Base-by-base conservation (phyloP, 2,329 filamentous ascomycete species). In the Stachybotrys elegans region DNA sequence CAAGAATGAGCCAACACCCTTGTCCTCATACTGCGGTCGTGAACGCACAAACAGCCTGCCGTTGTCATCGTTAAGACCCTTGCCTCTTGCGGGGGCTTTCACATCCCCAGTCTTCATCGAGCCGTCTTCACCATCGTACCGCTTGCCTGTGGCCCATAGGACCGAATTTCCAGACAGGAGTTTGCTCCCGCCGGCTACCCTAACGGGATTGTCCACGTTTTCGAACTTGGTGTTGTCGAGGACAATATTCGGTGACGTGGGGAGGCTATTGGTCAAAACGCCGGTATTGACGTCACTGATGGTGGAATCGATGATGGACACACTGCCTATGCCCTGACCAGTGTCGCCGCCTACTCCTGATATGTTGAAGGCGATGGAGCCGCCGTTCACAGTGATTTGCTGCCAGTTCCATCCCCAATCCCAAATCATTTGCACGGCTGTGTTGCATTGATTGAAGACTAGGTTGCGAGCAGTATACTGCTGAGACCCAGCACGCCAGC, bases 401-500 rank as follows among this genome's bases (percentile, higher is more conserved):
- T 47, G 43, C 50, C 51, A 52, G 3, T 77, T 81, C 79, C 82
- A 88, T 23, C 79, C 76, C 84, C 84, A 88, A 64, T 85, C 78
- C 84, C 84, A 88, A 51, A 84, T 77, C 64, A 86, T 78, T 57
- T 75, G 79, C 44, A 86, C 78, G 42, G 76, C 75, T n/a, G 79
- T 85, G 51, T 78, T 71, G 62, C 79, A 84, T 56, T 73, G 70
- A 51, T 80, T 80, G 67, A 88, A 86, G 9, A 70, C 75, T 43
- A 86, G 50, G 58, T 86, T 83, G 32, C 79, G 73, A 50, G 79
- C 81, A 6, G 81, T 85, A 56, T 85, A 87, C 59, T 88, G 83
- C 57, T 83, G 78, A 16, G 34, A 36, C 5, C 34, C 34, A 5
- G 16, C 34, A 5, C 34, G 34, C 34, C 34, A 36, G 34, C 34